Evolutionary conservation across 306 rosid genomes (phyloP).

Genomic region (Echinosophora koreensis): DNA sequence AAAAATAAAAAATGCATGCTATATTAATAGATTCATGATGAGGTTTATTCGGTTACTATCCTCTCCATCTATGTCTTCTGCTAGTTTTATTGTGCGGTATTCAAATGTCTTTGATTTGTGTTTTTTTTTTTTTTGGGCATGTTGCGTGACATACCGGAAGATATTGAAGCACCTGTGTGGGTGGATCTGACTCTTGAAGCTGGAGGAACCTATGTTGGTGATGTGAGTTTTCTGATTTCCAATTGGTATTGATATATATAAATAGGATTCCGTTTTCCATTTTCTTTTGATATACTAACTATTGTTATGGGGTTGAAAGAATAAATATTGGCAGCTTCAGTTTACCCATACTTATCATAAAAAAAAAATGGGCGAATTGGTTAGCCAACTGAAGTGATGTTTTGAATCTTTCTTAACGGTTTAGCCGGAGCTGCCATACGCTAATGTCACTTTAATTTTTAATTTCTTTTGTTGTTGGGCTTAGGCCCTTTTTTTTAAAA

Average conservation of each 20-base stretch:
- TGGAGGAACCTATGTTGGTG: constrained; percentile 13
- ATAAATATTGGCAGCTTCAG: too few relatives aligned
- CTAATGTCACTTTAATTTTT: too few relatives aligned
- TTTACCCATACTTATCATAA: too few relatives aligned
- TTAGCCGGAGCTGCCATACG: too few relatives aligned
- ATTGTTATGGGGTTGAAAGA: too few relatives aligned
- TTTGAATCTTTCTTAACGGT: too few relatives aligned
- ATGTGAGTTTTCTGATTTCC: constrained; percentile 54
- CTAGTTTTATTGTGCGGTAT: constrained; percentile 24
- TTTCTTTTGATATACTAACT: background rate
- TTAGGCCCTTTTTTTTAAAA: too few relatives aligned
- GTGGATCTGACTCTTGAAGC: constrained; percentile 39
- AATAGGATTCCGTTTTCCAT: background rate
- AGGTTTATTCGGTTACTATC: constrained; percentile 1
- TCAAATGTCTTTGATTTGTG: constrained; percentile 1
- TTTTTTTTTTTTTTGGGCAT: constrained; percentile 32
- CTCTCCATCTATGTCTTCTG: background rate
- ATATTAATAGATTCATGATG: background rate
- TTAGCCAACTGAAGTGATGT: too few relatives aligned
- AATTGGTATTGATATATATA: constrained; percentile 6
- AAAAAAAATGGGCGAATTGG: too few relatives aligned
- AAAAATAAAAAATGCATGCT: background rate
- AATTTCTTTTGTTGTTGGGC: too few relatives aligned
- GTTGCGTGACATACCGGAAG: constrained; percentile 60
- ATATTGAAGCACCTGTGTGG: constrained; percentile 88